phyloP scores from a whole-genome alignment of 768 basidiomycete species.

The Naganishia antarctica region DNA sequence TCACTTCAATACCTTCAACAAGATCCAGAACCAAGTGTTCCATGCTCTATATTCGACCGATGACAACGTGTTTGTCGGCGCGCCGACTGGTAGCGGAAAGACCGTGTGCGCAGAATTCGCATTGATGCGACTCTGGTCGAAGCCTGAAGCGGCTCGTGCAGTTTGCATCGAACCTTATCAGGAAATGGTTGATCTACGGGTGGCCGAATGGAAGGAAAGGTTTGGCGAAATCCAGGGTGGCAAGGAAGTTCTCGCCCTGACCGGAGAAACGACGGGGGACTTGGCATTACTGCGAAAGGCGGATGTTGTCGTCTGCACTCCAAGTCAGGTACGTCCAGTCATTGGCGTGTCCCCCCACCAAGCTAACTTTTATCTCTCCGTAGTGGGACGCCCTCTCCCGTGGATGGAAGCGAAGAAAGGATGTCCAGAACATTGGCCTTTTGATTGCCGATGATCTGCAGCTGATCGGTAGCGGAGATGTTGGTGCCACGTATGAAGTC shows the following conservation, averaged over 20 bases:
- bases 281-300: slow-evolving; percentile 81
- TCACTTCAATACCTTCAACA: slow-evolving; percentile 84
- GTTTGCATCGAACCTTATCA: slow-evolving; percentile 96
- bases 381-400: slow-evolving; percentile 94
- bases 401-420: slow-evolving; percentile 93
- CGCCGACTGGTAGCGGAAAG: slow-evolving; percentile 94
- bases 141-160: slow-evolving; percentile 70
- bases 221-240: slow-evolving; percentile 78
- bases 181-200: slow-evolving; percentile 91
- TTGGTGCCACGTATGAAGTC: slow-evolving; percentile 94
- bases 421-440: slow-evolving; percentile 86
- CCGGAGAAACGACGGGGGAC: slow-evolving; percentile 90
- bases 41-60: slow-evolving; percentile 93
- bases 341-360: background rate
- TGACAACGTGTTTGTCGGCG: slow-evolving; percentile 94
- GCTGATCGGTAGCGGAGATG: slow-evolving; percentile 77
- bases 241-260: slow-evolving; percentile 87
- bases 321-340: slow-evolving; percentile 62
- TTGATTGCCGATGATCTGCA: slow-evolving; percentile 95
- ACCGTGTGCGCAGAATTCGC: slow-evolving; percentile 97
- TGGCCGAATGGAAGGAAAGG: slow-evolving; percentile 81
- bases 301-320: slow-evolving; percentile 91
- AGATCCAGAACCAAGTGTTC: slow-evolving; percentile 98
- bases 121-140: slow-evolving; percentile 88
- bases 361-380: slow-evolving; percentile 6